A percentile compares a stretch with the other conserved stretches of the same genome.
Conservation (phyloP, 495 filamentous ascomycete species). For the Cenococcum geophilum region DNA sequence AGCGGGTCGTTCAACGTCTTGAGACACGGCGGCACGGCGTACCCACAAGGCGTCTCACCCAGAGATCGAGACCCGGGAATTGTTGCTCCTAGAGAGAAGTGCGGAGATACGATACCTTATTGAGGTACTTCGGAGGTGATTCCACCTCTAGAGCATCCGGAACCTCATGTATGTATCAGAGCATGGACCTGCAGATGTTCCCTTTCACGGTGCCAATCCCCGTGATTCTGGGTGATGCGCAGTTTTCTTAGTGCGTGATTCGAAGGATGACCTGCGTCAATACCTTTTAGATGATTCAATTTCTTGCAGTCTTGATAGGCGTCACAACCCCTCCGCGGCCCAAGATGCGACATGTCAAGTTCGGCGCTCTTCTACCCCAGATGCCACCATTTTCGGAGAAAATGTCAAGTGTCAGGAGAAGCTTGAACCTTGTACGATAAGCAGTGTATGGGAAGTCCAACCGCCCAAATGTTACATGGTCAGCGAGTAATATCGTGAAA, state of each 20-base stretch:
- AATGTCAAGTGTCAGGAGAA: background rate
- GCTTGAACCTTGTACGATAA: slow-evolving; percentile 3
- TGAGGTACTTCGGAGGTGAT: background rate
- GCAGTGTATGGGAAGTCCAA: background rate
- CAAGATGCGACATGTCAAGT: slow-evolving; percentile 1
- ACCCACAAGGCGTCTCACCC: slow-evolving; percentile 1
- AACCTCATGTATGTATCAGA: too few relatives aligned
- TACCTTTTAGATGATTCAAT: slow-evolving; percentile 7
- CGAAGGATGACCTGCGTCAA: background rate
- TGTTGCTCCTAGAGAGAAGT: background rate
- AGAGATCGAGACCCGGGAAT: background rate
- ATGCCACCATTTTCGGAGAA: background rate
- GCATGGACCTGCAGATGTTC: too few relatives aligned
- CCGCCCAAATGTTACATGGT: background rate
- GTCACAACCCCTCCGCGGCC: background rate
- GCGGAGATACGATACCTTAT: background rate
- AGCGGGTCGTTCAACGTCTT: background rate
- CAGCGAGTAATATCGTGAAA: slow-evolving; percentile 3
- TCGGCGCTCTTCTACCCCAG: slow-evolving; percentile 3
- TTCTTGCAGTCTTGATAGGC: slow-evolving; percentile 1
- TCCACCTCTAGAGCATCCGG: too few relatives aligned
- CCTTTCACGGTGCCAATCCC: background rate
- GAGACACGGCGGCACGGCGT: background rate
- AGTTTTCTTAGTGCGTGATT: background rate
- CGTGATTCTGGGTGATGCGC: background rate